phyloP scores from a whole-genome alignment of 2,329 filamentous ascomycete genomes.

The Penicillium griseofulvum region DNA sequence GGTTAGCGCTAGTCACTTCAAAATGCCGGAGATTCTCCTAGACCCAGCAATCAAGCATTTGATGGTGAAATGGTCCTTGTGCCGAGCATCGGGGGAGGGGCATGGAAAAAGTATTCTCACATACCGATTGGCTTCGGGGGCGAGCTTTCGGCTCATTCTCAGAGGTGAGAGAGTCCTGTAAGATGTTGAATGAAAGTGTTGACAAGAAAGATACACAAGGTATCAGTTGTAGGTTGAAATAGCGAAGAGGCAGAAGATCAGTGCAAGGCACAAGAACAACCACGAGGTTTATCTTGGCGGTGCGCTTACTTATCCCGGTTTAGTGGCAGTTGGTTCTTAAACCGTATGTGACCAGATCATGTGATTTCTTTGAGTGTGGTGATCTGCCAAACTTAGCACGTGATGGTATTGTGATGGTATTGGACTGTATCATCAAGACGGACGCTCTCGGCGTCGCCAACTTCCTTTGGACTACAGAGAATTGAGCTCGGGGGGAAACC shows the following conservation, averaged over 20 bases:
- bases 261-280: conserved; percentile 25
- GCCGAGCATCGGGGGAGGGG: conserved; percentile 24
- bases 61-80: conserved; percentile 15
- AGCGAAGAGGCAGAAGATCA: conserved; percentile 22
- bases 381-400: background rate
- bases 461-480: conserved; percentile 5
- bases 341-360: conserved; percentile 4
- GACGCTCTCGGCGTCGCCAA: conserved; percentile 6
- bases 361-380: background rate
- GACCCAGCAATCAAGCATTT: background rate
- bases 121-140: conserved; percentile 98
- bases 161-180: conserved; percentile 21
- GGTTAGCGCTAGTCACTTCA: conserved; percentile 8
- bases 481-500: background rate
- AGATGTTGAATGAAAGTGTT: conserved; percentile 18
- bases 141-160: conserved; percentile 69
- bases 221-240: conserved; percentile 21
- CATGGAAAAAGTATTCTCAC: conserved; percentile 39
- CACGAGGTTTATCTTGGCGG: conserved; percentile 29
- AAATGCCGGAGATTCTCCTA: background rate
- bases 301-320: conserved; percentile 14
- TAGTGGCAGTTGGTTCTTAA: conserved; percentile 10
- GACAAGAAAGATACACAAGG: conserved; percentile 27
- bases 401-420: conserved; percentile 1
- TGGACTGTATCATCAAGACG: conserved; percentile 1